Base-by-base conservation (phyloP, 306 rosid genomes). In the Quercus alba region DNA sequence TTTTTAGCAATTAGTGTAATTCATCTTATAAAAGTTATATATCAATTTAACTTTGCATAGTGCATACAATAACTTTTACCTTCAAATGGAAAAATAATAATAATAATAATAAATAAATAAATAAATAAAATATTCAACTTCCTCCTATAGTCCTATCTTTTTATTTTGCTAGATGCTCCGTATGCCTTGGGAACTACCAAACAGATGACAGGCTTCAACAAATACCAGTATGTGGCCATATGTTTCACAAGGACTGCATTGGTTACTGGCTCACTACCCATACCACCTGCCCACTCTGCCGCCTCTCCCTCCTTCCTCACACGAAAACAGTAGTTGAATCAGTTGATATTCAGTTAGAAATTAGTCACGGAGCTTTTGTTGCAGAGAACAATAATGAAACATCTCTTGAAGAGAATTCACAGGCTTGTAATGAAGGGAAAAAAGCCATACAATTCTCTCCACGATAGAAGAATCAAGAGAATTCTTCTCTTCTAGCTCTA, bases 281-380 rank as follows among this genome's bases (percentile, higher is more conserved):
- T 84, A 84, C 77, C 73, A 92, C 98, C 70, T 94, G 98, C 68
- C 98, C 98, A n/a, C 98, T 94, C 80, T 94, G 98, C 78, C 97
- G 97, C 80, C 80, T 89, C 59, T 89, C 93, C 7, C 86, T 92
- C 66, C 90, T 94, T 63, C 31, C 87, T 3, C 62, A 84, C 38
- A 77, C 3, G 18, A 87, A 82, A 75, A 84, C 89, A 69, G 81
- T 87, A 14, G 59, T 85, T 20, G 86, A 84, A 61, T 41, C 11
- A 41, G 11, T 41, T 41, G 72, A 81, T 80, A 38, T 72, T 33
- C 88, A 80, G 82, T 84, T 74, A n/a, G 70, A 81, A 41, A 31
- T 70, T n/a, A 62, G 73, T 33, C 72, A 8, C 46, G 11, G 11
- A 41, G 46, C 46, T 8, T 8, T 41, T 41, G 46, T 41, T 7